Conservation (phyloP, 1,139 yeast species). For the Hemisphaericaspora xylofermentans region DNA sequence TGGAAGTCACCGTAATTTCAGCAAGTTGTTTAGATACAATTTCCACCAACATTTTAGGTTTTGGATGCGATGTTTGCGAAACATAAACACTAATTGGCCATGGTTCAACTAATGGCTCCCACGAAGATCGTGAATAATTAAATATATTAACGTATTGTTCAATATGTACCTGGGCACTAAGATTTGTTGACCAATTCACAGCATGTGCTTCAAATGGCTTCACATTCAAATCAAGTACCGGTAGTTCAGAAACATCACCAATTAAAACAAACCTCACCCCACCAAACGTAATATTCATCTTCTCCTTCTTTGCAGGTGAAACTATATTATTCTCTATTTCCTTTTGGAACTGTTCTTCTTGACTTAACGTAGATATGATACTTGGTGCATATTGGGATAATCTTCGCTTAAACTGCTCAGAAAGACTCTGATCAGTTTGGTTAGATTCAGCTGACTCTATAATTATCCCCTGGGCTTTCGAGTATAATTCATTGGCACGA, state of each 20-base stretch:
- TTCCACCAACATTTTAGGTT: slow-evolving; percentile 53
- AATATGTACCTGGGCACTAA: slow-evolving; percentile 68
- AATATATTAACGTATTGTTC: slow-evolving; percentile 76
- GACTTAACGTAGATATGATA: slow-evolving; percentile 45
- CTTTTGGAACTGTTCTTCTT: slow-evolving; percentile 9
- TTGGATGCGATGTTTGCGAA: slow-evolving; percentile 46
- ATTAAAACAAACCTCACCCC: slow-evolving; percentile 85
- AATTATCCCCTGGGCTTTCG: slow-evolving; percentile 23
- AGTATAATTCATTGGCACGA: slow-evolving; percentile 62
- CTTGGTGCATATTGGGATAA: slow-evolving; percentile 69
- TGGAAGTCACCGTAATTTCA: slow-evolving; percentile 78
- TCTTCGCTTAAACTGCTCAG: slow-evolving; percentile 61
- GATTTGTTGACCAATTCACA: slow-evolving; percentile 86
- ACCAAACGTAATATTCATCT: slow-evolving; percentile 65
- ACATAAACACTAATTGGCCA: slow-evolving; percentile 82
- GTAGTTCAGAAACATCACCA: slow-evolving; percentile 93
- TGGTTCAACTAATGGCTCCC: slow-evolving; percentile 94
- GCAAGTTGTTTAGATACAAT: slow-evolving; percentile 73
- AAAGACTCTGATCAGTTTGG: slow-evolving; percentile 37
- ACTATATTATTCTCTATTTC: slow-evolving; percentile 14
- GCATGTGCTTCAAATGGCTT: slow-evolving; percentile 73
- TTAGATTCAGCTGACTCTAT: background rate
- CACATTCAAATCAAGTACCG: slow-evolving; percentile 78
- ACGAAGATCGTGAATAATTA: slow-evolving; percentile 87
- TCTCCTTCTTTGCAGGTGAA: slow-evolving; percentile 66